Conservation (phyloP, 176 grass and related monocot species). For the Canna indica region DNA sequence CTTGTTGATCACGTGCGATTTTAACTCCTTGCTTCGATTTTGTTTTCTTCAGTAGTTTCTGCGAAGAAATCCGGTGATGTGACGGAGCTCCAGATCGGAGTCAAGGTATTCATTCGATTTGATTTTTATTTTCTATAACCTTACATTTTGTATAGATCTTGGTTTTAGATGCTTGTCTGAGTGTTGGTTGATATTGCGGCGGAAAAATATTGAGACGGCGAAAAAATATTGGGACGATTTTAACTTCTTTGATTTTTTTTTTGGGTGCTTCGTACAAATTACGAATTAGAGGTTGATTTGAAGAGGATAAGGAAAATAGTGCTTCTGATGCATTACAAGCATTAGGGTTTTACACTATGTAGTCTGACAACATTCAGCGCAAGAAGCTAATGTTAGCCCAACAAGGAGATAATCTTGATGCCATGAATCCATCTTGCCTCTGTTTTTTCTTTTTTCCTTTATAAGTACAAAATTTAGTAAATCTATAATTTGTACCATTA, state of each 20-base stretch:
- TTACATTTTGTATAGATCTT: constrained; percentile 14
- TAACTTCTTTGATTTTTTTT: no score
- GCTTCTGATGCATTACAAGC: not conserved
- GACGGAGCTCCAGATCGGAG: constrained; percentile 80
- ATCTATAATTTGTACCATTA: no score
- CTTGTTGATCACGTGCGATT: no score
- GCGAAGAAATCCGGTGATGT: constrained; percentile 75
- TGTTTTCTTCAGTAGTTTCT: constrained; percentile 29
- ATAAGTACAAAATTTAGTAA: no score
- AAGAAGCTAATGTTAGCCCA: not conserved
- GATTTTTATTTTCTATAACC: not conserved
- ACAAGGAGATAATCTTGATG: not conserved
- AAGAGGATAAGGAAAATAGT: no score
- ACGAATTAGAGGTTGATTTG: no score
- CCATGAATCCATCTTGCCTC: not conserved
- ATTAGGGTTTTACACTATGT: not conserved
- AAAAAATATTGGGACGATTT: no score
- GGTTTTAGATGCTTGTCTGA: not conserved
- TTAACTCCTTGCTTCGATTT: no score
- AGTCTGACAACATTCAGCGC: not conserved
- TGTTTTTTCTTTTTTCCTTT: not conserved
- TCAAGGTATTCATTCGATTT: constrained; percentile 35
- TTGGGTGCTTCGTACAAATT: no score
- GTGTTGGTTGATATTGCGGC: no score
- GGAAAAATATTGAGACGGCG: no score